Evolutionary conservation across 139 green algal genomes (phyloP).

Genomic region (Tetradesmus lagerheimii): DNA sequence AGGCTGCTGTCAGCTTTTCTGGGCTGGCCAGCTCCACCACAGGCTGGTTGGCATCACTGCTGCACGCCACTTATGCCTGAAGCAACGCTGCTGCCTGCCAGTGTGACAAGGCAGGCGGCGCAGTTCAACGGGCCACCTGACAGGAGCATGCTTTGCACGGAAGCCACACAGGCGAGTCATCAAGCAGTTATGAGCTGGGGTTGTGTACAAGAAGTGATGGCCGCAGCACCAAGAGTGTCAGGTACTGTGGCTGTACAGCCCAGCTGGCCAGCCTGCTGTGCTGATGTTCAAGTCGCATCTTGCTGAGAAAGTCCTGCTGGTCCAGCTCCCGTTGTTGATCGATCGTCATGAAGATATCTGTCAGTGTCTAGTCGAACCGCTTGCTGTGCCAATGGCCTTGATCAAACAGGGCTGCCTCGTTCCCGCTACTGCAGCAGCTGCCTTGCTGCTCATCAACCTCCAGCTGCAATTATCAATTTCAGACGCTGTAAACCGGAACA

Average conservation of each 20-base stretch:
- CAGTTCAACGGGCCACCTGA: not conserved
- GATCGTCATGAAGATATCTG: not conserved
- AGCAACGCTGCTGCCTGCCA: conserved; percentile 11
- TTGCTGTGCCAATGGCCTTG: not conserved
- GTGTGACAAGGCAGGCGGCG: not conserved
- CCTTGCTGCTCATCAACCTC: not conserved
- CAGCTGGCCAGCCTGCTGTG: not conserved
- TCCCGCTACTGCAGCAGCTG: not conserved
- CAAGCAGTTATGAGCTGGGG: no score
- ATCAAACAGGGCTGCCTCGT: not conserved
- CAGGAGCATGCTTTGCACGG: not conserved
- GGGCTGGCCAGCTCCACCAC: conserved; percentile 11
- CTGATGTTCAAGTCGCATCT: not conserved
- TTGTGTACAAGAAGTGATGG: no score
- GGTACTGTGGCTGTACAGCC: not conserved
- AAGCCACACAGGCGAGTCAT: not conserved
- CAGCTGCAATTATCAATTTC: not conserved
- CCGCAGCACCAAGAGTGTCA: not conserved
- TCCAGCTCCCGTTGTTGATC: not conserved
- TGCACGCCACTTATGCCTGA: not conserved
- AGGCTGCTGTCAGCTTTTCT: not conserved
- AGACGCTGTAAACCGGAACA: no score
- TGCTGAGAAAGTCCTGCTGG: not conserved
- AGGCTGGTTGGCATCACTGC: not conserved
- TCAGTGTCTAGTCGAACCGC: not conserved